Base-by-base conservation (phyloP, 1,284 basidiomycete genomes). In the Heterobasidion parviporum region DNA sequence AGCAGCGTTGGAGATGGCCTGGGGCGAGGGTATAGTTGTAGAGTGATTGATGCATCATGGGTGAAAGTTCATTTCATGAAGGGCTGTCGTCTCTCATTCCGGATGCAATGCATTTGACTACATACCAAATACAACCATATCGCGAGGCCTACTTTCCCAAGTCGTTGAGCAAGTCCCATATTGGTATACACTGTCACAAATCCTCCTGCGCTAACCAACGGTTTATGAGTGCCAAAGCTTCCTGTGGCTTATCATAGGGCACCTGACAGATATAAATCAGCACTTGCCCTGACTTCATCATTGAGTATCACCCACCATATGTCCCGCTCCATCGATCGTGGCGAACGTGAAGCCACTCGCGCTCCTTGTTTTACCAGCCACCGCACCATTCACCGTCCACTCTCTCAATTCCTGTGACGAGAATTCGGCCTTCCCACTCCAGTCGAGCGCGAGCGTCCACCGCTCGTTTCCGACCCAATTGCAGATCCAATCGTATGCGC, bases 401-500 rank as follows among this genome's bases (percentile, higher is more conserved):
- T 79, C 77, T 45, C 72, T 69, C 62, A 82, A 63, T 20, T 72
- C 64, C 69, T 79, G 65, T 63, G 67, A 63, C 47, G 64, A 68
- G 67, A 81, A 87, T 20, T 66, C 75, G 7, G 72, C 69, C 59
- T 80, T 71, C 2, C 83, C 82, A n/a, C 74, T 75, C 87, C 86
- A 89, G 60, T 83, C 77, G 60, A 89, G 71, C 1, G 62, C 66
- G 49, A 79, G 68, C 33, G 83, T 81, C 85, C 84, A 87, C 9
- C 75, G 69, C 62, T 86, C 80, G 63, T 89, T 89, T 2, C 82
- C 86, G 15, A 89, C 70, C 77, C 84, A 85, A 68, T 89, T 90
- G 65, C 87, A 89, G 57, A 87, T 83, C 74, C 77, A 87, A 67
- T 90, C 87, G 54, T 82, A 80, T 2, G 74, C 77, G 2, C 87